Percentiles rank a stretch among this genome's conserved stretches.
Conservation (phyloP, 768 basidiomycete genomes). For the Pleurotus giganteus region DNA sequence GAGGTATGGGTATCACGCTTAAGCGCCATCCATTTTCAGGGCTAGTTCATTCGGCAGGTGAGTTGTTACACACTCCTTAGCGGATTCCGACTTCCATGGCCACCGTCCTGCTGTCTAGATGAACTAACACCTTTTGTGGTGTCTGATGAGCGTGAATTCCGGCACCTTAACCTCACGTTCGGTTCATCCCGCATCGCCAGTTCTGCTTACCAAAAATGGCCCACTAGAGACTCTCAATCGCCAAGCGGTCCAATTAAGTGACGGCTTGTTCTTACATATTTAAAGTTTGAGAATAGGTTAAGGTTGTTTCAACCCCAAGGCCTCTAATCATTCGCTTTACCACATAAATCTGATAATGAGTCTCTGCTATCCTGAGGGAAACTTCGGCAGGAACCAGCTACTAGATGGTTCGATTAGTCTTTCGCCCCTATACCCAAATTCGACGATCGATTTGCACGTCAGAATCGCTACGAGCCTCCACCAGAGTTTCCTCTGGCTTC, state of each 20-base stretch:
- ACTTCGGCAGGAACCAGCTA: conserved; percentile 92
- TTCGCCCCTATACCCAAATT: conserved; percentile 96
- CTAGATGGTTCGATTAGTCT: conserved; percentile 95
- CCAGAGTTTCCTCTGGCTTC: conserved; percentile 96
- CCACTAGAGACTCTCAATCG: conserved; percentile 80
- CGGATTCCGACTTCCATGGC: conserved; percentile 84
- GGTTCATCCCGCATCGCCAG: conserved; percentile 70
- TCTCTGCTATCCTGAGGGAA: conserved; percentile 67
- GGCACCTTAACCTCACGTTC: conserved; percentile 74
- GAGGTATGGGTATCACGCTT: conserved; percentile 85
- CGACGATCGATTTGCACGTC: conserved; percentile 95
- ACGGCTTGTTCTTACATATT: conserved; percentile 84
- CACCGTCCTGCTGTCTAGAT: conserved; percentile 88
- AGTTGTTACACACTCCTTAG: conserved; percentile 89
- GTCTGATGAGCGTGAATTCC: conserved; percentile 82
- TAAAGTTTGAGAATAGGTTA: conserved; percentile 82
- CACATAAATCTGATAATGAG: conserved; percentile 59
- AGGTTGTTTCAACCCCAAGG: conserved; percentile 87
- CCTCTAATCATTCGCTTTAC: conserved; percentile 91
- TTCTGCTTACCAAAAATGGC: conserved; percentile 79
- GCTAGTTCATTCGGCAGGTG: conserved; percentile 90
- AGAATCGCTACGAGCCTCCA: conserved; percentile 95
- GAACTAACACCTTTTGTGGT: conserved; percentile 85
- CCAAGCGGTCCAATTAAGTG: conserved; percentile 80
- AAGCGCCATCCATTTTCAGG: conserved; percentile 91